These are phyloP conservation scores for Fusarium miscanthi DNA, from an alignment of 2,329 filamentous ascomycete genomes.

Conservation along the genomic window DNA sequence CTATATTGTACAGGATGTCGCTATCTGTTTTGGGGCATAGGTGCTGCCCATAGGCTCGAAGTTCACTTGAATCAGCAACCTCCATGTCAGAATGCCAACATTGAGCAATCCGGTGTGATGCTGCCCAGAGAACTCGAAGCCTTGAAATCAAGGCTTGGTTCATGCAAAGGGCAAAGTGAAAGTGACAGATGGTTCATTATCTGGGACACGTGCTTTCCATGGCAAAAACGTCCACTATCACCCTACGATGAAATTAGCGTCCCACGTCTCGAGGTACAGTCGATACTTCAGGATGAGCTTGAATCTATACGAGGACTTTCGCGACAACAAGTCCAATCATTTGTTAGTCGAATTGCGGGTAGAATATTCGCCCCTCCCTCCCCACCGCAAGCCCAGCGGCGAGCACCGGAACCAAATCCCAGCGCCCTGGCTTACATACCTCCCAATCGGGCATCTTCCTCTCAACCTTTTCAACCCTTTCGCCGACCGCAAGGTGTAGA, in stretches of 20 bases:
- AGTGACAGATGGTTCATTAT: not conserved
- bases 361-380: too few species aligned
- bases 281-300: fast-evolving
- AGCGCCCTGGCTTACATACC: too few species aligned
- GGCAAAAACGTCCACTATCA: fast-evolving
- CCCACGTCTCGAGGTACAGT: not conserved
- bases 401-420: too few species aligned
- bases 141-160: not conserved
- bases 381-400: too few species aligned
- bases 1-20: not conserved
- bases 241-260: not conserved
- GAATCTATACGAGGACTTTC: not conserved
- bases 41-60: not conserved
- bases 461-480: too few species aligned
- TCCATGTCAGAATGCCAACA: not conserved
- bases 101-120: not conserved
- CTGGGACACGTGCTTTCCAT: not conserved
- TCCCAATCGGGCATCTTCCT: too few species aligned
- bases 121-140: not conserved
- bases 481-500: too few species aligned
- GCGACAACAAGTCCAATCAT: too few species aligned
- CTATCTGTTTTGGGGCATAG: fast-evolving
- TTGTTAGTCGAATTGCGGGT: too few species aligned
- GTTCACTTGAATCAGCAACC: not conserved
- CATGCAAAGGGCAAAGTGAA: not conserved